Evolutionary conservation across 345 rosid species (phyloP).

Genomic region (Pseudoturritis turrita): DNA sequence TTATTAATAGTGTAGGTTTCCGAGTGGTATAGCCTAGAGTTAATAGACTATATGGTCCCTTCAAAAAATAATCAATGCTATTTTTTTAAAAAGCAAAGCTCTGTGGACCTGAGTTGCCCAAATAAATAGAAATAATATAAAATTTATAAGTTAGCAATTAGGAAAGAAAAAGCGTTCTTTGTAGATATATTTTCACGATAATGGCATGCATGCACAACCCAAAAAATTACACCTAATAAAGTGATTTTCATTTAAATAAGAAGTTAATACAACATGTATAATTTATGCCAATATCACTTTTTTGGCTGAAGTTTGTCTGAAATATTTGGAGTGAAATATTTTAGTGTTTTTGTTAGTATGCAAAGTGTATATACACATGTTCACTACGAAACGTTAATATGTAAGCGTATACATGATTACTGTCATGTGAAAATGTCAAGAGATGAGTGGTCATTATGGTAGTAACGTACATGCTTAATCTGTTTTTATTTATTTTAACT

Average conservation of each 20-base stretch:
- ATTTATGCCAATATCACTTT: not conserved
- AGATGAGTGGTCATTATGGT: too few relatives aligned
- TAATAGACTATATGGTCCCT: constrained; percentile 23
- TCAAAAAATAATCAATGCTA: constrained; percentile 8
- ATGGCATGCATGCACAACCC: constrained; percentile 27
- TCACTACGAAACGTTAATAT: too few relatives aligned
- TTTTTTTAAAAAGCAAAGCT: constrained; percentile 7
- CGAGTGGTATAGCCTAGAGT: constrained; percentile 10
- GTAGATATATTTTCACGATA: constrained; percentile 30
- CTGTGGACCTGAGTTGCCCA: constrained; percentile 22
- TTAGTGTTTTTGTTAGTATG: too few relatives aligned
- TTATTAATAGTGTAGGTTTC: not conserved
- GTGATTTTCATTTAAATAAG: not conserved
- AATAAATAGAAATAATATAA: not conserved
- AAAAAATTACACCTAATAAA: constrained; percentile 25
- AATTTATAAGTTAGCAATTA: not conserved
- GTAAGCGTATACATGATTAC: too few relatives aligned
- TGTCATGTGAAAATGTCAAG: too few relatives aligned
- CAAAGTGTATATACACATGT: too few relatives aligned
- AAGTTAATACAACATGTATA: not conserved
- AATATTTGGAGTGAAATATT: not conserved
- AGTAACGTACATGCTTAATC: too few relatives aligned
- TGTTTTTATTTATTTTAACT: too few relatives aligned
- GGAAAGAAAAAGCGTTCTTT: constrained; percentile 11
- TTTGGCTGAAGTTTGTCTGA: not conserved